Evolutionary conservation across 2,329 filamentous ascomycete genomes (phyloP).

Genomic region (Cytospora piceicola): DNA sequence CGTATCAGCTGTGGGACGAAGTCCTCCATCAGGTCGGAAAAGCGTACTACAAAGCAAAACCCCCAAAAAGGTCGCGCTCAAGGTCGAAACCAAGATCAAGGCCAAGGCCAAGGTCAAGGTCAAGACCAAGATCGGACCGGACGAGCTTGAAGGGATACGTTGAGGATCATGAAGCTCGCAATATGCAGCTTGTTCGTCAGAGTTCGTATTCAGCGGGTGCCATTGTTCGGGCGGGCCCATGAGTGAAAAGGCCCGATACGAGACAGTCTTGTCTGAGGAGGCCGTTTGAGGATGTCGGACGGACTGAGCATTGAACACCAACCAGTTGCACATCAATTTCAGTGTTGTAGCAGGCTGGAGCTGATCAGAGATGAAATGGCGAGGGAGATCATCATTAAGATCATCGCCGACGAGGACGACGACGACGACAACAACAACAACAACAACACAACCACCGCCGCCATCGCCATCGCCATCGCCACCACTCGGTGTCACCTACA

Average conservation of each 20-base stretch:
- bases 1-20: conserved; percentile 45
- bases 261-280: not conserved
- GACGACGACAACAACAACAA: no score
- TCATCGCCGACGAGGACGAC: no score
- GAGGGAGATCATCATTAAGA: not conserved
- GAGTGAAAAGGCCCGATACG: not conserved
- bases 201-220: conserved; percentile 10
- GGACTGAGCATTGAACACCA: not conserved
- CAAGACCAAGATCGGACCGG: conserved; percentile 6
- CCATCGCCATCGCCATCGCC: no score
- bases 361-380: not conserved
- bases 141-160: not conserved
- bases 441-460: no score
- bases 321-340: not conserved
- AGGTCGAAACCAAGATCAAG: conserved; percentile 5
- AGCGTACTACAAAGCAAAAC: conserved; percentile 41
- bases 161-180: conserved; percentile 4
- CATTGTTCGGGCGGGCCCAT: not conserved
- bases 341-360: not conserved
- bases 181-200: conserved; percentile 21
- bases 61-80: conserved; percentile 6
- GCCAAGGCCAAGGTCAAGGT: not conserved
- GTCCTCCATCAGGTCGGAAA: conserved; percentile 46
- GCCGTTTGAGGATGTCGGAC: not conserved
- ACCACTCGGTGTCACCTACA: no score